These are phyloP conservation scores for Rubia tinctorum DNA, from an alignment of 305 asterid species.

Conservation along the genomic window DNA sequence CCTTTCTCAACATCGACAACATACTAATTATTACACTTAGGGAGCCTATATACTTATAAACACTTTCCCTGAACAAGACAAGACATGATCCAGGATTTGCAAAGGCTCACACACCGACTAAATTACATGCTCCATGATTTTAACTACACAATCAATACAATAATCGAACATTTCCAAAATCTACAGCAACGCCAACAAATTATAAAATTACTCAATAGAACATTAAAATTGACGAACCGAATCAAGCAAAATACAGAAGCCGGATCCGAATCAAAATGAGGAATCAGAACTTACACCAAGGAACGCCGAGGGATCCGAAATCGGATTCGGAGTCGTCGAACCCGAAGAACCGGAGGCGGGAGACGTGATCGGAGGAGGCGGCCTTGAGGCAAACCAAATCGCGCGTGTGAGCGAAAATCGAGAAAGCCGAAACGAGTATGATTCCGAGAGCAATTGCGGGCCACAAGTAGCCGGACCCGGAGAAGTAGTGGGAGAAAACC, in stretches of 20 bases:
- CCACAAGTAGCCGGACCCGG: constrained; percentile 70
- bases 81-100: too few species aligned
- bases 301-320: constrained; percentile 95
- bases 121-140: neutral
- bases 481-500: constrained; percentile 56
- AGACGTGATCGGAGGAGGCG: constrained; percentile 61
- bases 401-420: constrained; percentile 46
- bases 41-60: neutral
- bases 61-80: neutral
- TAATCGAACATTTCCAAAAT: neutral
- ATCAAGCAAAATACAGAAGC: neutral
- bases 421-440: constrained; percentile 38
- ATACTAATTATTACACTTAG: too few species aligned
- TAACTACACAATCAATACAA: neutral
- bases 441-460: constrained; percentile 56
- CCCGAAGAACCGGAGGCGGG: constrained; percentile 83
- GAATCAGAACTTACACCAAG: constrained; percentile 74
- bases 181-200: neutral
- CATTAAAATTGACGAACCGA: neutral
- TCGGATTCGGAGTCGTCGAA: constrained; percentile 76
- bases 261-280: neutral
- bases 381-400: constrained; percentile 90
- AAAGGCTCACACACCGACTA: neutral
- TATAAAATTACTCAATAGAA: too few species aligned
- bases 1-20: constrained; percentile 5